A percentile compares a stretch with the other conserved stretches of the same genome.
Conservation (phyloP, 2,329 filamentous ascomycete species). For the Aspergillus fijiensis region DNA sequence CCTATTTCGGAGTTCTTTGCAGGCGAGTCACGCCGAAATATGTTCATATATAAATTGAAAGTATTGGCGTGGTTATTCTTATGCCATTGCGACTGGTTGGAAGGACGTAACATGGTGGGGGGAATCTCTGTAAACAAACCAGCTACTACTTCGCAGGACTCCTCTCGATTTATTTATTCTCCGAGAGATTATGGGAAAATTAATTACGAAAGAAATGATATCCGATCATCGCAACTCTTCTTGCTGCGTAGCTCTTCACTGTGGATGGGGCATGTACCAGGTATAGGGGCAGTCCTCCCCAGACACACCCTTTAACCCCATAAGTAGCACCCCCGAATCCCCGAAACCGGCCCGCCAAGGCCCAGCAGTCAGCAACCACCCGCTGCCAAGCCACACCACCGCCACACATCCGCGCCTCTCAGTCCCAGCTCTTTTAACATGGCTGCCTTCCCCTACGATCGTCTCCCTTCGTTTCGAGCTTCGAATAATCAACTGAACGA, state of each 20-base stretch:
- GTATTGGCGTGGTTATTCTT: neutral
- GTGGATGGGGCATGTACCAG: no score
- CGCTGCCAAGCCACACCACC: conserved; percentile 39
- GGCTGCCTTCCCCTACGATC: conserved; percentile 28
- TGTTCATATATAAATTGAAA: neutral
- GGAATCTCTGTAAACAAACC: neutral
- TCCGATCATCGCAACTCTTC: no score
- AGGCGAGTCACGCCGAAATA: neutral
- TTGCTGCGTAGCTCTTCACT: no score
- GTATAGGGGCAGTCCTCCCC: no score
- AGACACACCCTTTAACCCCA: neutral
- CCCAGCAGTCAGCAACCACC: conserved; percentile 6
- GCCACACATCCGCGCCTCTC: conserved; percentile 28
- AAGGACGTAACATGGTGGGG: neutral
- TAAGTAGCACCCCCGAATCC: neutral
- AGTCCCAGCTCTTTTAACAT: conserved; percentile 1
- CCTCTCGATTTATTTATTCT: neutral
- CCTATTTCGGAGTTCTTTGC: conserved; percentile 8
- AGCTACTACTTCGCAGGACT: neutral
- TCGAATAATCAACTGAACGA: neutral
- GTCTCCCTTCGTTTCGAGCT: neutral
- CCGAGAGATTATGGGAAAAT: no score
- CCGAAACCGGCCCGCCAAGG: conserved; percentile 5
- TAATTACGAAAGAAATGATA: no score
- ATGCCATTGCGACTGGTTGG: neutral